phyloP scores from a whole-genome alignment of 1,284 basidiomycete genomes.

The Cutaneotrichosporon curvatum region DNA sequence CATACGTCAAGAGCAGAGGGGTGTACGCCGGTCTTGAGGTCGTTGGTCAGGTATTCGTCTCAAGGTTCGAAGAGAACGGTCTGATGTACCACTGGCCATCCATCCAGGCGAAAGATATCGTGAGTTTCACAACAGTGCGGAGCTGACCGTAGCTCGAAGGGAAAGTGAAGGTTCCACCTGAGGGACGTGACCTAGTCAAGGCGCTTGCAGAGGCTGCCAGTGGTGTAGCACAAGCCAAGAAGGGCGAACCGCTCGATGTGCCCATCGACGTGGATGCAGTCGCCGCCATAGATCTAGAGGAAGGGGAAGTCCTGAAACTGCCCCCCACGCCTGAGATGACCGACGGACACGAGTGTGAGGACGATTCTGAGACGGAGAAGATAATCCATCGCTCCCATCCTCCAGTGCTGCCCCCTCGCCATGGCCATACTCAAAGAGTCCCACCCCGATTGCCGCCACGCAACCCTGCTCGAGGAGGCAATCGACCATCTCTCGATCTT shows the following conservation, averaged over 20 bases:
- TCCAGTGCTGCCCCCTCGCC: conserved; percentile 24
- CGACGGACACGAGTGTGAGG: conserved; percentile 36
- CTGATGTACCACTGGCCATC: conserved; percentile 47
- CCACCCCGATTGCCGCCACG: not conserved
- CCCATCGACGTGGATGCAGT: conserved; percentile 20
- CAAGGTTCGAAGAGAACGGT: conserved; percentile 45
- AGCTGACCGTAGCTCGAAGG: conserved; percentile 39
- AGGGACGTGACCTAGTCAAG: conserved; percentile 45
- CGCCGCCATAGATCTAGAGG: conserved; percentile 20
- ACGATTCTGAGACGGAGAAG: conserved; percentile 36
- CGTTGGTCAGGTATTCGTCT: conserved; percentile 49
- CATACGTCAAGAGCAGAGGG: conserved; percentile 45
- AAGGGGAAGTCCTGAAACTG: conserved; percentile 47
- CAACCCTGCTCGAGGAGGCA: not conserved
- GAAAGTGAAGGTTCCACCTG: conserved; percentile 47
- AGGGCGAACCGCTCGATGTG: conserved; percentile 38
- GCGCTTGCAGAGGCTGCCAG: conserved; percentile 51
- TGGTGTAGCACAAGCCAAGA: conserved; percentile 48
- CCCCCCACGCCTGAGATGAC: conserved; percentile 48
- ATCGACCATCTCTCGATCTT: not conserved
- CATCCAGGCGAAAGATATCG: conserved; percentile 46
- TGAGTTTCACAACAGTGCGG: conserved; percentile 26
- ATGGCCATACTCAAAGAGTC: not conserved
- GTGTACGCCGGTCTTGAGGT: conserved; percentile 49
- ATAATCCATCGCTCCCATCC: conserved; percentile 21